Percentiles rank a stretch among this genome's conserved stretches.
Evolutionary conservation across 1,284 basidiomycete species (phyloP).

Genomic region (Cystobasidium pallidum): DNA sequence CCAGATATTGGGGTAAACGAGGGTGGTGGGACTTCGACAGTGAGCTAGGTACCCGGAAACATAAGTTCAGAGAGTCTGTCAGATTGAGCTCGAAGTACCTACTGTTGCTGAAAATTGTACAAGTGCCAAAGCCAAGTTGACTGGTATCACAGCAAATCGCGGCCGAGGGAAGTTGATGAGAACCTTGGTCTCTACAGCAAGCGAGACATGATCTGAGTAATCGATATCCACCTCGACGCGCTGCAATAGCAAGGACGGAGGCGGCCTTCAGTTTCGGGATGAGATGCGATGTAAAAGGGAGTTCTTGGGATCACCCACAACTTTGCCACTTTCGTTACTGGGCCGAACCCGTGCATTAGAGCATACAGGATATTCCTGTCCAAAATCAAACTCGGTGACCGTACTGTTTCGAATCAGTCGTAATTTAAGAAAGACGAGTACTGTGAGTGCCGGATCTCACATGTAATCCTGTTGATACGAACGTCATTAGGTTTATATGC

Average conservation of each 20-base stretch:
- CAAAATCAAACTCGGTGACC: conserved; percentile 62
- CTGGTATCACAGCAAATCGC: conserved; percentile 63
- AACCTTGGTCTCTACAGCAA: conserved; percentile 63
- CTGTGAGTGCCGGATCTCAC: too few relatives aligned
- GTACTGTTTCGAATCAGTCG: conserved; percentile 58
- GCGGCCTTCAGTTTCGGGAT: neutral
- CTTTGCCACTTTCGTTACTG: conserved; percentile 60
- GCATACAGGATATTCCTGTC: conserved; percentile 61
- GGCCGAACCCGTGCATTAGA: conserved; percentile 63
- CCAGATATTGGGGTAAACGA: conserved; percentile 54
- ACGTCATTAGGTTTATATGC: neutral
- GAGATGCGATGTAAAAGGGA: neutral
- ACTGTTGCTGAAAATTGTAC: conserved; percentile 63
- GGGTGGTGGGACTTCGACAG: conserved; percentile 41
- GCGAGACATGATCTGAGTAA: conserved; percentile 61
- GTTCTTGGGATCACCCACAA: conserved; percentile 56
- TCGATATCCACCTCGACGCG: conserved; percentile 64
- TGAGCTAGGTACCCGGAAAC: conserved; percentile 13
- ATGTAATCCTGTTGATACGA: conserved; percentile 48
- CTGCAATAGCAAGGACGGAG: too few relatives aligned
- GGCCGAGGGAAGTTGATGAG: conserved; percentile 64
- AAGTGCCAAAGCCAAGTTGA: conserved; percentile 62
- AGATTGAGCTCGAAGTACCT: conserved; percentile 44
- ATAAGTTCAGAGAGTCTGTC: neutral
- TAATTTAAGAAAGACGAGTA: too few relatives aligned